Evolutionary conservation across 306 rosid genomes (phyloP), one percentile per base, ranked within the genome.

Genomic region (Medicago lupulina): DNA sequence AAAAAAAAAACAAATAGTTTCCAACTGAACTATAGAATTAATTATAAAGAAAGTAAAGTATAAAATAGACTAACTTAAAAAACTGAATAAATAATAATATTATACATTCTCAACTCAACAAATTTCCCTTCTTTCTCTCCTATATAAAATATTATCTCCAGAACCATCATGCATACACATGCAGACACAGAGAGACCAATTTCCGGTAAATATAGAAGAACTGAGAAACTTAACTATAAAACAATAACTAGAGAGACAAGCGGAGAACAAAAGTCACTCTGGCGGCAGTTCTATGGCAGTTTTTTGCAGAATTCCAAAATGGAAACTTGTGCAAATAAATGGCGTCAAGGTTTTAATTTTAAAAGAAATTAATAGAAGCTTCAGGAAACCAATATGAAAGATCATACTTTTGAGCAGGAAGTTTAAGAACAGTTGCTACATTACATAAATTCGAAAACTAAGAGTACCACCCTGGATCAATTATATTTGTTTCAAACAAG

Each of bases 121-220:
- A 51, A 3, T 51, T 16, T 17, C 58, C 23, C 12, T 7, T 16
- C 58, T 51, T 51, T 51, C 23, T 51, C 58, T 16, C 58, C 4
- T 46, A 51, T 51, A 17, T 51, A 51, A 21, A 21, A 3, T 51
- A 12, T 16, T 51, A 51, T 51, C 58, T 51, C 11, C 23, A 51
- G 21, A 51, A 51, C 7, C 13, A 46, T 7, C 57, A 51, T 51
- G 21, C 19, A 51, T 19, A 51, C 57, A 51, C 57, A 51, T 51
- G 21, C 19, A 51, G 57, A 51, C 57, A 51, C 57, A n/a, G n/a
- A n/a, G 57, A 44, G 50, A 19, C 58, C 58, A 16, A 51, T 51
- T 51, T 51, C 23, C 21, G 16, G 21, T 51, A 51, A 7, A n/a
- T 51, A 51, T 51, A 16, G 19, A 16, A 16, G 51, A 46, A 46